Evolutionary conservation across 1,284 basidiomycete species (phyloP).

Genomic region (Rhizoctonia solani): DNA sequence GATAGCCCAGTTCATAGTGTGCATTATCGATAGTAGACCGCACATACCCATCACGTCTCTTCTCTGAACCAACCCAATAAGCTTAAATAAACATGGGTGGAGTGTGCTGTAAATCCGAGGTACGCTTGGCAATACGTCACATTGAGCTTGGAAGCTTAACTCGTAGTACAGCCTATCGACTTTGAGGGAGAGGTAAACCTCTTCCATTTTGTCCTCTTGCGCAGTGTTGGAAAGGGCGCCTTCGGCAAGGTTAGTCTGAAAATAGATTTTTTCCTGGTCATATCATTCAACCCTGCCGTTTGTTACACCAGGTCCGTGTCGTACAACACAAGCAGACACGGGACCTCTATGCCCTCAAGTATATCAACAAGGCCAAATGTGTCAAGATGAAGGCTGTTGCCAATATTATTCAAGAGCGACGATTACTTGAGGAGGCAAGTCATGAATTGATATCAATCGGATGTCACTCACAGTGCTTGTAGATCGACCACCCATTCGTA

Average conservation of each 20-base stretch:
- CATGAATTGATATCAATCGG: no score
- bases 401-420: constrained; percentile 94
- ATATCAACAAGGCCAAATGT: constrained; percentile 98
- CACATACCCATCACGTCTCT: no score
- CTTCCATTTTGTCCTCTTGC: constrained; percentile 93
- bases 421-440: constrained; percentile 66
- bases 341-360: constrained; percentile 95
- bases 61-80: no score
- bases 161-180: constrained; percentile 79
- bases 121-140: constrained; percentile 45
- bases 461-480: no score
- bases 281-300: constrained; percentile 14
- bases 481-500: constrained; percentile 94
- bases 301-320: constrained; percentile 79
- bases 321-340: constrained; percentile 98
- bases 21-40: no score
- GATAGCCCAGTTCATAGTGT: constrained; percentile 10
- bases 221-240: constrained; percentile 96
- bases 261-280: constrained; percentile 36
- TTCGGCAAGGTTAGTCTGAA: constrained; percentile 82
- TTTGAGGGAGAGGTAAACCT: constrained; percentile 97
- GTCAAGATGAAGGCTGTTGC: constrained; percentile 98
- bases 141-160: constrained; percentile 22
- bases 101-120: constrained; percentile 80
- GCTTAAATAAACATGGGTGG: constrained; percentile 72